Conservation (phyloP, 208 protist species). For the Wallacemonas sp. region DNA sequence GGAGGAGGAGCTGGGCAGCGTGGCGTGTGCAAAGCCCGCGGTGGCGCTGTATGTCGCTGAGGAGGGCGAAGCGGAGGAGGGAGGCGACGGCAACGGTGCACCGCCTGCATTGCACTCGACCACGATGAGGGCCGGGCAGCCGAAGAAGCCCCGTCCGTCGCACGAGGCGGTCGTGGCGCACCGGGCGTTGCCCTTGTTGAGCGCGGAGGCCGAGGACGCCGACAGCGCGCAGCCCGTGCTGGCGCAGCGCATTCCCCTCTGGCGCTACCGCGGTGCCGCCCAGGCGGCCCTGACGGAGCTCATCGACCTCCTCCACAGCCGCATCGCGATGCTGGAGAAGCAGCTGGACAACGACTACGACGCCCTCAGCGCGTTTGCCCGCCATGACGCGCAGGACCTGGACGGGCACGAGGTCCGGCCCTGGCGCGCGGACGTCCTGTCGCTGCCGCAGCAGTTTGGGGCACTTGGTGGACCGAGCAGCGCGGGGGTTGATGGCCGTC, state of each 20-base stretch:
- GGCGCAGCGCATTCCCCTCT: conserved; percentile 44
- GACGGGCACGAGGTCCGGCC: neutral
- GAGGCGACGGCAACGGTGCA: too few species aligned
- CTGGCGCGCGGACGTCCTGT: neutral
- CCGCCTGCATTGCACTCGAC: too few species aligned
- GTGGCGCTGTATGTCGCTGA: too few species aligned
- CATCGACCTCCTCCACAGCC: conserved; percentile 30
- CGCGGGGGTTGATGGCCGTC: conserved; percentile 52
- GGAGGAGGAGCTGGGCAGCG: too few species aligned
- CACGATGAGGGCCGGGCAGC: too few species aligned
- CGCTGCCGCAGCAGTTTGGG: conserved; percentile 6
- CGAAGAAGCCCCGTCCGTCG: too few species aligned
- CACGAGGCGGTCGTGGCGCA: neutral
- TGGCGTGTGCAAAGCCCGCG: too few species aligned
- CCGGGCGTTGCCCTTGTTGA: conserved; percentile 16
- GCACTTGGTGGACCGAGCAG: conserved; percentile 39
- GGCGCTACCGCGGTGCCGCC: conserved; percentile 50
- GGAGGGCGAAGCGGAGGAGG: too few species aligned
- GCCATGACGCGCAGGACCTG: neutral
- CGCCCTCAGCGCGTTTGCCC: neutral
- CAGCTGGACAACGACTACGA: conserved; percentile 23
- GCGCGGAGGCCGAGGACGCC: conserved; percentile 18
- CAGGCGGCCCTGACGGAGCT: conserved; percentile 32
- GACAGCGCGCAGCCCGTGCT: conserved; percentile 39
- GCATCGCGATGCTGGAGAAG: conserved; percentile 33